A percentile compares a stretch with the other conserved stretches of the same genome.
These are phyloP conservation scores for Aaosphaeria pasadenensis DNA, from an alignment of 2,329 filamentous ascomycete genomes.

Conservation along the genomic window DNA sequence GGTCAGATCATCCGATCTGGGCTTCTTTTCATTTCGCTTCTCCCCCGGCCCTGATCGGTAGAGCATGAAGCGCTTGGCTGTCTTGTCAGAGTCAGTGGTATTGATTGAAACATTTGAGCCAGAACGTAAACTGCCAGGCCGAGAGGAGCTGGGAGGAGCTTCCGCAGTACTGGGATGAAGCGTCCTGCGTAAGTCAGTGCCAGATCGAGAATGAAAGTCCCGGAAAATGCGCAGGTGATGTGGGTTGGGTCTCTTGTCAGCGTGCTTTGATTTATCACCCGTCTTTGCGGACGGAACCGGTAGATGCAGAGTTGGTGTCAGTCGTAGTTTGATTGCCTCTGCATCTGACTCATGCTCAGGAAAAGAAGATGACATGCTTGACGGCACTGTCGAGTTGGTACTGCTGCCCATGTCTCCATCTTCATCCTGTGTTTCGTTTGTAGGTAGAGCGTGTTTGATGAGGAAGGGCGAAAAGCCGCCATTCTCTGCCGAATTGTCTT, in stretches of 20 bases:
- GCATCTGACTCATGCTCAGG: constrained; percentile 51
- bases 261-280: constrained; percentile 17
- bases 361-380: constrained; percentile 16
- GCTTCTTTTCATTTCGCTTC: constrained; percentile 56
- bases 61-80: constrained; percentile 34
- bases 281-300: constrained; percentile 40
- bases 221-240: constrained; percentile 37
- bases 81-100: constrained; percentile 28
- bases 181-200: constrained; percentile 26
- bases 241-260: constrained; percentile 22
- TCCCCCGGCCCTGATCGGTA: constrained; percentile 41
- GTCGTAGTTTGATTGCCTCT: constrained; percentile 74
- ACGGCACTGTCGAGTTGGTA: constrained; percentile 9
- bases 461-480: constrained; percentile 63
- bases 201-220: constrained; percentile 30
- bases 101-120: constrained; percentile 21
- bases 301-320: constrained; percentile 74
- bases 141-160: constrained; percentile 11
- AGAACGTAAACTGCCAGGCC: constrained; percentile 29
- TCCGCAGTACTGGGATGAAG: constrained; percentile 20
- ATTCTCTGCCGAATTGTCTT: constrained; percentile 46
- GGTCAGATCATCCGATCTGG: constrained; percentile 81
- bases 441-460: constrained; percentile 51
- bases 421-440: constrained; percentile 47
- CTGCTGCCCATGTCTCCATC: constrained; percentile 40